Evolutionary conservation across 768 basidiomycete species (phyloP).

Genomic region (Mycena epipterygia): DNA sequence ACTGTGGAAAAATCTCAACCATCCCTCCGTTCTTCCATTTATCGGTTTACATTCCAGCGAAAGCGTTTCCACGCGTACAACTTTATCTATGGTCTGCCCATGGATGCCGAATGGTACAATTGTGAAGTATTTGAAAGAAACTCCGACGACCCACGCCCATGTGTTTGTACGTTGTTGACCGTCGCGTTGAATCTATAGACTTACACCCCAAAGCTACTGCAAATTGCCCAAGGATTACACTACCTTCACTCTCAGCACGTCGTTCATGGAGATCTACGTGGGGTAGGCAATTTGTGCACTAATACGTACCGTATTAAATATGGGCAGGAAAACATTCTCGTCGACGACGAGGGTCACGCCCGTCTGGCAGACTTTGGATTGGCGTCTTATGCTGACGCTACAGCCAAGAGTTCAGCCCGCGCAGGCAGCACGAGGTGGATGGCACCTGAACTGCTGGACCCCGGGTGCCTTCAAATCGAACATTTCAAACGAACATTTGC

Average conservation of each 20-base stretch:
- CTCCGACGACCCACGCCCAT: neutral
- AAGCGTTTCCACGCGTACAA: neutral
- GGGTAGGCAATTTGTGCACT: slow-evolving; percentile 12
- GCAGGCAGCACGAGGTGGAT: slow-evolving; percentile 24
- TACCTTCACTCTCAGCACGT: slow-evolving; percentile 32
- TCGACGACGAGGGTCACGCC: slow-evolving; percentile 36
- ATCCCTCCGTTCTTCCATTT: slow-evolving; percentile 32
- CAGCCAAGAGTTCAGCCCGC: slow-evolving; percentile 14
- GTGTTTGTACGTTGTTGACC: neutral
- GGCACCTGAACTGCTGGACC: slow-evolving; percentile 28
- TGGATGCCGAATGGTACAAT: slow-evolving; percentile 35
- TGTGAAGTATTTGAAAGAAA: slow-evolving; percentile 7
- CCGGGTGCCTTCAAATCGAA: neutral
- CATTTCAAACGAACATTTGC: slow-evolving; percentile 15
- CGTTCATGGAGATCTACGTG: slow-evolving; percentile 37
- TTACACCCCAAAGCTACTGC: slow-evolving; percentile 21
- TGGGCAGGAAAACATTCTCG: slow-evolving; percentile 31
- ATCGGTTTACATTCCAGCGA: slow-evolving; percentile 22
- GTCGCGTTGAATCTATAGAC: neutral
- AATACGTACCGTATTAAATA: too few relatives aligned
- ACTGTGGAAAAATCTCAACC: slow-evolving; percentile 34
- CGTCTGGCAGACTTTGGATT: slow-evolving; percentile 41
- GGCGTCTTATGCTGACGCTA: slow-evolving; percentile 29
- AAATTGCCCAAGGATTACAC: slow-evolving; percentile 29
- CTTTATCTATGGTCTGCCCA: slow-evolving; percentile 28